Evolutionary conservation across 805 yeast genomes (phyloP), one percentile per base, ranked within the genome.

Genomic region (Vanderwaltozyma verrucispora): DNA sequence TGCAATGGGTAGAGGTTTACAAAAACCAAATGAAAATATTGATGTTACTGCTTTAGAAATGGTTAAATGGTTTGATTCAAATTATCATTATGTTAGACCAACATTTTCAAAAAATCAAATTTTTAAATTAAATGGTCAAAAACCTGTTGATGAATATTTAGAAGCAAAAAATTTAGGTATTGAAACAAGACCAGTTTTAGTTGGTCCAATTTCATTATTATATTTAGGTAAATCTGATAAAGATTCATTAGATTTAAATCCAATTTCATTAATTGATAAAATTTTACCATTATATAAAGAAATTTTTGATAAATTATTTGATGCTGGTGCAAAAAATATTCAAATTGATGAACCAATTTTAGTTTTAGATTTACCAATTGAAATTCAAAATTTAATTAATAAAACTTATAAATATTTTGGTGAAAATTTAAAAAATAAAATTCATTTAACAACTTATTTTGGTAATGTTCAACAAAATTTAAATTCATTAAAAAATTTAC

Each of bases 1-100:
- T 65, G 98, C 98, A 62, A 92, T 92, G 97, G 98, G 97, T 71
- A 87, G 98, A 78, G 98, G 98, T 80, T 76, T 92, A 66, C 98
- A 92, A 75, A 85, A 92, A 72, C 80, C 82, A 68, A 95, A 94
- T 51, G 94, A 81, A 54, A 62, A 87, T 50, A 95, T 92, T 54
- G 98, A 92, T 68, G 98, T 92, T 45, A 89, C 97, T 47, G 98
- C 98, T 57, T 76, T 86, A 64, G 95, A 92, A 77, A 92, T 92
- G 98, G 98, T 92, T 56, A 92, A 92, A 76, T 92, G 98, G 98
- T 92, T 92, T 58, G 98, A 92, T 71, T 84, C 96, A 50, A 92
- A 92, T 86, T 92, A 92, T 85, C 98, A 92, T 71, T 92, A 92
- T 68, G 97, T 92, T 60, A 85, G 98, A 76, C 98, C 98, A 68